Evolutionary conservation across 495 filamentous ascomycete species (phyloP).

Genomic region (Baudoinia panamericana): DNA sequence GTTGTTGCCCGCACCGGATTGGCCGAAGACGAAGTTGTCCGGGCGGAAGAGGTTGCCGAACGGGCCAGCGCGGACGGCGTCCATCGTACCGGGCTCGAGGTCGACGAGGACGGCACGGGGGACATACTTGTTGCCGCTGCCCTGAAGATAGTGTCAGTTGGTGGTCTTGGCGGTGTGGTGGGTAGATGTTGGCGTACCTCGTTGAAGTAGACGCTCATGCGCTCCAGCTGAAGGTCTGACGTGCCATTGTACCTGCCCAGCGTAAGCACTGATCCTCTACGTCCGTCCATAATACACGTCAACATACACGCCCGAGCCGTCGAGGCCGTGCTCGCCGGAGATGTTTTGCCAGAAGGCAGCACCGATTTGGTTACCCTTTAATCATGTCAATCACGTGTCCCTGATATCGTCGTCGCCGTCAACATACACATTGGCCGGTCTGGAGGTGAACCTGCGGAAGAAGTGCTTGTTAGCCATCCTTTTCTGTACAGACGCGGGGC

Average conservation of each 20-base stretch:
- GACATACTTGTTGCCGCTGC: conserved; percentile 94
- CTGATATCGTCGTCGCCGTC: not conserved
- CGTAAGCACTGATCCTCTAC: conserved; percentile 16
- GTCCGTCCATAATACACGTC: not conserved
- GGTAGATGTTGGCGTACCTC: conserved; percentile 50
- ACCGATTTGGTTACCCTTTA: conserved; percentile 98
- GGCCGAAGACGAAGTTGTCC: conserved; percentile 99
- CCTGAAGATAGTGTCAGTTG: conserved; percentile 38
- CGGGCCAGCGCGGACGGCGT: conserved; percentile 95
- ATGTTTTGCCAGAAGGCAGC: conserved; percentile 99
- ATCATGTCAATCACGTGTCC: conserved; percentile 24
- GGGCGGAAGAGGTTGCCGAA: conserved; percentile 99
- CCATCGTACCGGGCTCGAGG: conserved; percentile 97
- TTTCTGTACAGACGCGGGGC: conserved; percentile 28
- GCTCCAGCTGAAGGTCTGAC: conserved; percentile 97
- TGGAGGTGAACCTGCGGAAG: conserved; percentile 80
- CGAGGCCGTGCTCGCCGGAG: conserved; percentile 97
- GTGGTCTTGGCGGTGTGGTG: conserved; percentile 18
- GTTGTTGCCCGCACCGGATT: conserved; percentile 99
- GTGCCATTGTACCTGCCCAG: conserved; percentile 77
- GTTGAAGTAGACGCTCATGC: conserved; percentile 99
- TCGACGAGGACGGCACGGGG: conserved; percentile 99
- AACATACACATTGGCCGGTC: conserved; percentile 92
- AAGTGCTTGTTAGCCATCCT: conserved; percentile 31
- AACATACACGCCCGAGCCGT: conserved; percentile 82